phyloP scores from a whole-genome alignment of 371 early-diverging fungal genomes.

The Mucor piriformis region DNA sequence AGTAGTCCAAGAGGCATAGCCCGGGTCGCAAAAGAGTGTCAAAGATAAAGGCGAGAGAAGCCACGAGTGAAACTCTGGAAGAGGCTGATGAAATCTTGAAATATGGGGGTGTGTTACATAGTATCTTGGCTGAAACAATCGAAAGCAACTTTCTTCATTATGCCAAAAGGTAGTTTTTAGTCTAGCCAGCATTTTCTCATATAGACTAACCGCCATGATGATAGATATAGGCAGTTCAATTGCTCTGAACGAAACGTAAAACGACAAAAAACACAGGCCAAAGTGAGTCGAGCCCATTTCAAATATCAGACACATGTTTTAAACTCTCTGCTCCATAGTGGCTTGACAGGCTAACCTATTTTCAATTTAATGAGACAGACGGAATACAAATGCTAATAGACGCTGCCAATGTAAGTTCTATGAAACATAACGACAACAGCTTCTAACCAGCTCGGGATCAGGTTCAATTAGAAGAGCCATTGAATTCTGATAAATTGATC shows the following conservation, averaged over 20 bases:
- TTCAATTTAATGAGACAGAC: neutral
- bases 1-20: slow-evolving; percentile 3
- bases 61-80: slow-evolving; percentile 7
- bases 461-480: neutral
- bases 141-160: slow-evolving; percentile 48
- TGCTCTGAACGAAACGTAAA: neutral
- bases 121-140: slow-evolving; percentile 43
- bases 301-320: neutral
- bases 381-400: slow-evolving; percentile 24
- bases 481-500: neutral
- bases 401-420: slow-evolving; percentile 11
- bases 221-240: neutral
- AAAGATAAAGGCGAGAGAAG: neutral
- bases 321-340: neutral
- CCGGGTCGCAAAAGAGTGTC: neutral
- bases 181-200: neutral
- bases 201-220: neutral
- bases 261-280: neutral
- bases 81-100: slow-evolving; percentile 20
- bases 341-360: neutral
- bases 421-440: too few relatives aligned
- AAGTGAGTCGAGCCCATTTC: neutral
- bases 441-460: neutral
- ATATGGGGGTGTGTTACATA: slow-evolving; percentile 39
- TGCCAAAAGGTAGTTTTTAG: slow-evolving; percentile 22